A percentile compares a stretch with the other conserved stretches of the same genome.
phyloP scores from a whole-genome alignment of 106 monocot genomes.

The Dendrobium officinale region DNA sequence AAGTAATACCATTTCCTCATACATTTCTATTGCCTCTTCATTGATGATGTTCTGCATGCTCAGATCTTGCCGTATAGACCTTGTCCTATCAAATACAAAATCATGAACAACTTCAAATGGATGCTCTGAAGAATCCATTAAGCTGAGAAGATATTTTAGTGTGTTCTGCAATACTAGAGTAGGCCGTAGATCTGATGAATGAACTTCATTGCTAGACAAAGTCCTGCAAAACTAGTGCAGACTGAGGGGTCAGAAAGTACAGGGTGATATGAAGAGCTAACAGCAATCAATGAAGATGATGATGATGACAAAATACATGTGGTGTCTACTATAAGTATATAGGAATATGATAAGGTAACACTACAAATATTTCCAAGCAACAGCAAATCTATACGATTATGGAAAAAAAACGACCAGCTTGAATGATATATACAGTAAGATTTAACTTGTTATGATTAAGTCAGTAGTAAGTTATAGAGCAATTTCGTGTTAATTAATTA shows the following conservation, averaged over 20 bases:
- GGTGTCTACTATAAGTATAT: not conserved
- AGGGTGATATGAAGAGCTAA: not conserved
- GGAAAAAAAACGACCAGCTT: no score
- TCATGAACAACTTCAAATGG: slow-evolving; percentile 91
- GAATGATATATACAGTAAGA: no score
- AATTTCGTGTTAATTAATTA: no score
- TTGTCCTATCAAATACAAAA: slow-evolving; percentile 88
- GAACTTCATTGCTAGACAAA: slow-evolving; percentile 33
- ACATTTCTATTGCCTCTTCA: slow-evolving; percentile 60
- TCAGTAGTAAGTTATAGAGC: no score
- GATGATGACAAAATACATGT: not conserved
- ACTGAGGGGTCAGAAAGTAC: slow-evolving; percentile 3
- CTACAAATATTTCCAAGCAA: not conserved
- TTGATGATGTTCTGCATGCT: slow-evolving; percentile 70
- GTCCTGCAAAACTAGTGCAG: slow-evolving; percentile 89
- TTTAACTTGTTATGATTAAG: no score
- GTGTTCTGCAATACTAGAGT: slow-evolving; percentile 58
- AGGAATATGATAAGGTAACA: not conserved
- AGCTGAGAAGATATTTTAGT: slow-evolving; percentile 54
- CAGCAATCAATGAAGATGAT: not conserved
- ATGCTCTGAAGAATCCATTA: slow-evolving; percentile 50
- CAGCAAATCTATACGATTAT: not conserved
- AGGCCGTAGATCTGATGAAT: slow-evolving; percentile 59
- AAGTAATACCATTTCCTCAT: slow-evolving; percentile 83
- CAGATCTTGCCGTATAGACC: slow-evolving; percentile 89